These are phyloP conservation scores for Leccinum brunneo-olivaceum DNA, from an alignment of 1,284 basidiomycete genomes.

Conservation along the genomic window DNA sequence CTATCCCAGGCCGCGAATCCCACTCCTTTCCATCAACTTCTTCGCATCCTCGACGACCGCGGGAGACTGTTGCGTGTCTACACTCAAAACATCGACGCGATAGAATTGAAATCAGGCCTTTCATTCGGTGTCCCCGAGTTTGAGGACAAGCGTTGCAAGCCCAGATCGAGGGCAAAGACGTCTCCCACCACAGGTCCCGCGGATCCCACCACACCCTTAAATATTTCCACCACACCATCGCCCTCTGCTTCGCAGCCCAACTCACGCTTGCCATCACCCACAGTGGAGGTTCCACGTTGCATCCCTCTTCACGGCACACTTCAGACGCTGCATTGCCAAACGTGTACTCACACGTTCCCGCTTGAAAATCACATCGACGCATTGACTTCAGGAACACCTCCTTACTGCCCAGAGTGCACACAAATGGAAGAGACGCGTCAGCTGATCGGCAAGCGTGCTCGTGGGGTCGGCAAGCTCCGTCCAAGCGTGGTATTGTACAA, in stretches of 20 bases:
- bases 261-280: constrained; percentile 37
- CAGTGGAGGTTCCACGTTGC: constrained; percentile 60
- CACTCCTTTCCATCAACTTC: constrained; percentile 76
- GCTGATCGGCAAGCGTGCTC: constrained; percentile 71
- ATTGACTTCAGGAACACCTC: constrained; percentile 53
- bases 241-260: constrained; percentile 19
- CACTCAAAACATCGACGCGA: constrained; percentile 91
- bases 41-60: constrained; percentile 71
- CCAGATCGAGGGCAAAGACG: constrained; percentile 38
- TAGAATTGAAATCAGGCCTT: constrained; percentile 82
- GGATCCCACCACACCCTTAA: constrained; percentile 12
- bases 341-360: constrained; percentile 69
- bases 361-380: constrained; percentile 55
- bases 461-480: constrained; percentile 77
- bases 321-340: constrained; percentile 72
- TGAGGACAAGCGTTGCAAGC: constrained; percentile 45
- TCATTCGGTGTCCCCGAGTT: constrained; percentile 69
- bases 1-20: constrained; percentile 72
- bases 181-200: constrained; percentile 14
- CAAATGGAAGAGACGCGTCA: constrained; percentile 65
- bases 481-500: constrained; percentile 90
- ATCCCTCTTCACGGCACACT: constrained; percentile 90
- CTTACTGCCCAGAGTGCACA: constrained; percentile 77
- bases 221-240: constrained; percentile 15
- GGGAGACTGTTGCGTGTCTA: constrained; percentile 83